These are phyloP conservation scores for Diaporthe citriasiana DNA, from an alignment of 2,329 filamentous ascomycete species.

Conservation along the genomic window DNA sequence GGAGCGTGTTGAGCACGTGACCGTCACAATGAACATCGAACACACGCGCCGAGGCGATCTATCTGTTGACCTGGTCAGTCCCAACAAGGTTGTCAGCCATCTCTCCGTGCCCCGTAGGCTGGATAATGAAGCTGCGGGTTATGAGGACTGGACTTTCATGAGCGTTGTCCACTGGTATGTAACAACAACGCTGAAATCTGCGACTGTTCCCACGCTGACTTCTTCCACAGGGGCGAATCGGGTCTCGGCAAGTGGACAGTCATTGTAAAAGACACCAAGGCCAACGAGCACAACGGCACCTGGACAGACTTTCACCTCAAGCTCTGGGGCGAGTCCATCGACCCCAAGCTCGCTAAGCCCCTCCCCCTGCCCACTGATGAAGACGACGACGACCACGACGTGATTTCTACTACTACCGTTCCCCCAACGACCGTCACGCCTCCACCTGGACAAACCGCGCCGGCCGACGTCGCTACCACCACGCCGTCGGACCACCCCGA, in stretches of 20 bases:
- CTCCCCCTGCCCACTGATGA: conserved; percentile 86
- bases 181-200: background rate
- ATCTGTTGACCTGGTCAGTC: conserved; percentile 91
- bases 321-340: conserved; percentile 91
- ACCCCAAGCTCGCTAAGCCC: conserved; percentile 78
- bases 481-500: conserved; percentile 75
- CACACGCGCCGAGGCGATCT: conserved; percentile 91
- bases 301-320: conserved; percentile 95
- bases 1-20: conserved; percentile 91
- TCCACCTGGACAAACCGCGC: conserved; percentile 59
- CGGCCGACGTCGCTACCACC: conserved; percentile 47
- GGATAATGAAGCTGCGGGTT: conserved; percentile 78
- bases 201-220: conserved; percentile 49
- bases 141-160: conserved; percentile 99
- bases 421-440: conserved; percentile 75
- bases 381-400: conserved; percentile 86
- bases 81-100: conserved; percentile 84
- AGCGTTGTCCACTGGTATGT: conserved; percentile 93
- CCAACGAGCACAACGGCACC: conserved; percentile 81
- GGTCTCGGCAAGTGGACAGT: conserved; percentile 93
- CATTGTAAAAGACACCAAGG: conserved; percentile 85
- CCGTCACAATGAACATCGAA: conserved; percentile 95
- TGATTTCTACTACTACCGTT: conserved; percentile 73
- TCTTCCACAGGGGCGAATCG: conserved; percentile 79
- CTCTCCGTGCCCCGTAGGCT: conserved; percentile 81